Evolutionary conservation across 768 basidiomycete species (phyloP).

Genomic region (Kwoniella shandongensis): DNA sequence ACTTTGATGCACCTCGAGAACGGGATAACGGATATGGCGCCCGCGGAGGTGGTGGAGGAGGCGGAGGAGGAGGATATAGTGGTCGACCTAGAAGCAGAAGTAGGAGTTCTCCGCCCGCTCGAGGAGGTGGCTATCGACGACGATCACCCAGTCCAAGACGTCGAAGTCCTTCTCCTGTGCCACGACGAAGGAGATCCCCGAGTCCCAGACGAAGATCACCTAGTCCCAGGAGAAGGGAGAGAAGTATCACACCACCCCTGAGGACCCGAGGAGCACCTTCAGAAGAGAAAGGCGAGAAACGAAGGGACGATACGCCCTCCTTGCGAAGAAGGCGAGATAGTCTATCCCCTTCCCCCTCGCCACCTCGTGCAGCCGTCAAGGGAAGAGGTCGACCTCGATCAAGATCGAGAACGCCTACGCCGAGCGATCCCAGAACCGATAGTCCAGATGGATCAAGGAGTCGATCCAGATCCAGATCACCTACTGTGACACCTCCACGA

Average conservation of each 20-base stretch:
- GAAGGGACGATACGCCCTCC: conserved; percentile 27
- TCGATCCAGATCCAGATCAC: conserved; percentile 15
- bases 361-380: conserved; percentile 4
- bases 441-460: conserved; percentile 3
- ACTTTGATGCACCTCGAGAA: conserved; percentile 16
- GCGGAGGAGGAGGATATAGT: conserved; percentile 7
- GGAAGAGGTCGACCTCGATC: conserved; percentile 30
- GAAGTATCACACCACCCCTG: conserved; percentile 21
- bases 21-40: conserved; percentile 30
- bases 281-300: neutral
- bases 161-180: conserved; percentile 20
- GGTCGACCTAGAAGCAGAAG: conserved; percentile 12
- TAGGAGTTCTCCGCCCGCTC: conserved; percentile 20
- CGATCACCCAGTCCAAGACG: conserved; percentile 27
- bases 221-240: conserved; percentile 10
- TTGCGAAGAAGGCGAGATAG: neutral
- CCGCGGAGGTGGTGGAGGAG: conserved; percentile 9
- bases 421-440: conserved; percentile 3
- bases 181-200: conserved; percentile 5
- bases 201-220: conserved; percentile 21
- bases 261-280: conserved; percentile 6
- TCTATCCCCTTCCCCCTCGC: conserved; percentile 4
- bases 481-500: conserved; percentile 23
- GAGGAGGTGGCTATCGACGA: conserved; percentile 25
- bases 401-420: conserved; percentile 15